Conservation (phyloP, 2,329 filamentous ascomycete species). For the Venturia aucupariae region DNA sequence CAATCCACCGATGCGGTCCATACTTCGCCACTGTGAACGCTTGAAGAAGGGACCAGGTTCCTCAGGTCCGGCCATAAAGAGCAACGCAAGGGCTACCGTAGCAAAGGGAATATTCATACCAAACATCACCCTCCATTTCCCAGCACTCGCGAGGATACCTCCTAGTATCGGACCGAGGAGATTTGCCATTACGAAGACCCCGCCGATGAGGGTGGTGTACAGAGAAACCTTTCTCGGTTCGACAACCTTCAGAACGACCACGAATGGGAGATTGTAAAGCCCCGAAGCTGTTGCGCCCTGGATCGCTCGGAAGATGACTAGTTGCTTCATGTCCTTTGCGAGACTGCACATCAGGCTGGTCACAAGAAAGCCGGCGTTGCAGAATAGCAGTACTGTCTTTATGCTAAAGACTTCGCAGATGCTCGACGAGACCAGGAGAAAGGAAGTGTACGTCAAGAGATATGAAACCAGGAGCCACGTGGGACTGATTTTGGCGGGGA, state of each 20-base stretch:
- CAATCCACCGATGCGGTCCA: background rate
- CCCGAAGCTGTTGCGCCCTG: background rate
- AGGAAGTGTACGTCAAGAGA: background rate
- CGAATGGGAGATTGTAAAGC: background rate
- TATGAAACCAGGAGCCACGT: background rate
- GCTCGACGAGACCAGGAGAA: background rate
- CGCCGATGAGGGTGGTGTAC: background rate
- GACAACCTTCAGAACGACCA: conserved; percentile 1
- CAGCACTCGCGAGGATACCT: background rate
- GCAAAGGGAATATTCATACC: background rate
- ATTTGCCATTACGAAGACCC: background rate
- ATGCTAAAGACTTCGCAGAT: background rate
- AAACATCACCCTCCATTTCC: background rate
- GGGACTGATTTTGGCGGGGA: background rate
- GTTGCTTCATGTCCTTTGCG: background rate
- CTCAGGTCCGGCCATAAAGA: background rate
- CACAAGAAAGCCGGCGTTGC: background rate
- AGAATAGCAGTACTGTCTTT: background rate
- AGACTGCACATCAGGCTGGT: background rate
- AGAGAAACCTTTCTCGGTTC: background rate
- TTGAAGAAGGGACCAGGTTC: background rate
- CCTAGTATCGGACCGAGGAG: background rate
- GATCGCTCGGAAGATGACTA: background rate
- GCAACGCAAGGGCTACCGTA: background rate
- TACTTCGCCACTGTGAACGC: background rate